phyloP scores from a whole-genome alignment of 2,329 filamentous ascomycete species.

The Fusarium continuum region DNA sequence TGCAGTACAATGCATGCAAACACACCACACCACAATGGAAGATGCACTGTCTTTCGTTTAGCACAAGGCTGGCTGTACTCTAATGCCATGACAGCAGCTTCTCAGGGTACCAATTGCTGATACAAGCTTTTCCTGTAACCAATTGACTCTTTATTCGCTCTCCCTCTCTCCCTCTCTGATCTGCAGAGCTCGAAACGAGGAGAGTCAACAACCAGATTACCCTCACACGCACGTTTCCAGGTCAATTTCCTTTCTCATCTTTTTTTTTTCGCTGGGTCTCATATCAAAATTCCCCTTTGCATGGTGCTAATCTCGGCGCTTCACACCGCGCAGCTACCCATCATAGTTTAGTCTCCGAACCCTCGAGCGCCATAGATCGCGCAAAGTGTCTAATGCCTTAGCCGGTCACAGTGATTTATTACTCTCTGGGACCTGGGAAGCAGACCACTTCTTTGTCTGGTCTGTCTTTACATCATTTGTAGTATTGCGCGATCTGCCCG shows the following conservation, averaged over 20 bases:
- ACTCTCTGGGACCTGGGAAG: conserved; percentile 23
- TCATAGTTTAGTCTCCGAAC: conserved; percentile 28
- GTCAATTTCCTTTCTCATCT: conserved; percentile 20
- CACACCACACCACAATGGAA: conserved; percentile 3
- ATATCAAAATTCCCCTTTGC: conserved; percentile 6
- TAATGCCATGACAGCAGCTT: neutral
- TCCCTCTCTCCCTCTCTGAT: conserved; percentile 6
- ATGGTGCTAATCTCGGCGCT: conserved; percentile 3
- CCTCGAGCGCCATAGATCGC: conserved; percentile 5
- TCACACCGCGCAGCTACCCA: neutral
- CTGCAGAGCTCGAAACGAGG: conserved; percentile 22
- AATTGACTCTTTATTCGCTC: neutral
- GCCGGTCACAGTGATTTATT: conserved; percentile 20
- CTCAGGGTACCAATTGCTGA: neutral
- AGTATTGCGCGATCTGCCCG: neutral
- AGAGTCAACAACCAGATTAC: conserved; percentile 12
- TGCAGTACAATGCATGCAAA: neutral
- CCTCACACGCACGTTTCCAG: conserved; percentile 1
- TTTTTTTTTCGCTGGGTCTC: conserved; percentile 20
- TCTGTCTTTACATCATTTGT: neutral
- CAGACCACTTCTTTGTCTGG: conserved; percentile 26
- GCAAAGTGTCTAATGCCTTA: conserved; percentile 14
- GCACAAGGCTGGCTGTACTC: neutral
- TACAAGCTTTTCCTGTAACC: neutral
- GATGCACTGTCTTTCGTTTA: neutral